Evolutionary conservation across 2,329 filamentous ascomycete species (phyloP).

Genomic region (Stachybotrys chlorohalonatus): DNA sequence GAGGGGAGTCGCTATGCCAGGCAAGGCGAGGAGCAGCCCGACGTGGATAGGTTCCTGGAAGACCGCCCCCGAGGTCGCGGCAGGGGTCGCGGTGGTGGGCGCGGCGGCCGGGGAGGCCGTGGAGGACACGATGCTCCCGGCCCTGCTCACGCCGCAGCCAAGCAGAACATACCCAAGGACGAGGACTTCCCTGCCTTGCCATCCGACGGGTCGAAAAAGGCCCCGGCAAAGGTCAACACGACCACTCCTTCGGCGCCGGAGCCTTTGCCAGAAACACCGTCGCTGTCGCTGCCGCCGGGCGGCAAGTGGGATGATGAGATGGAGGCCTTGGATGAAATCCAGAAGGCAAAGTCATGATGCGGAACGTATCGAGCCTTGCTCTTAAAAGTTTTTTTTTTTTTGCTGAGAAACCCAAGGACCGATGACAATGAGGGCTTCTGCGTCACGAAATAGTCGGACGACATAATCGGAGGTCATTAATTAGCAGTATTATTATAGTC

Average conservation of each 20-base stretch:
- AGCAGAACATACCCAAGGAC: slow-evolving; percentile 15
- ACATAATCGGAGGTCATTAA: too few relatives aligned
- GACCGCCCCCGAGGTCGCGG: slow-evolving; percentile 21
- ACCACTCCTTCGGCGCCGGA: slow-evolving; percentile 11
- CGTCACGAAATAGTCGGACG: too few relatives aligned
- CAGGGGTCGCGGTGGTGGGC: slow-evolving; percentile 20
- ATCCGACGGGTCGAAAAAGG: slow-evolving; percentile 14
- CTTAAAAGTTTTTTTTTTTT: background rate
- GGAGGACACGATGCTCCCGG: slow-evolving; percentile 13
- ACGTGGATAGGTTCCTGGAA: slow-evolving; percentile 27
- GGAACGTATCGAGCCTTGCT: background rate
- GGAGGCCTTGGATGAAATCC: slow-evolving; percentile 36
- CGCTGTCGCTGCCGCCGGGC: slow-evolving; percentile 20
- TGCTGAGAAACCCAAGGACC: background rate
- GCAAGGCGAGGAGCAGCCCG: slow-evolving; percentile 19
- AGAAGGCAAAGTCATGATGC: slow-evolving; percentile 12
- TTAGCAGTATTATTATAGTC: too few relatives aligned
- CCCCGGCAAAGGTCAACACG: slow-evolving; percentile 4
- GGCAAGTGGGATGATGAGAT: slow-evolving; percentile 51
- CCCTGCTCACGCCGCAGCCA: slow-evolving; percentile 8
- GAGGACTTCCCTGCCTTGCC: slow-evolving; percentile 29
- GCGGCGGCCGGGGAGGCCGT: slow-evolving; percentile 23
- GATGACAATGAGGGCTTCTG: background rate
- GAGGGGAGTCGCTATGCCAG: slow-evolving; percentile 32
- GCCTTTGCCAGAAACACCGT: slow-evolving; percentile 14